Conservation (phyloP, 495 filamentous ascomycete genomes). For the Neurospora tetrasperma region DNA sequence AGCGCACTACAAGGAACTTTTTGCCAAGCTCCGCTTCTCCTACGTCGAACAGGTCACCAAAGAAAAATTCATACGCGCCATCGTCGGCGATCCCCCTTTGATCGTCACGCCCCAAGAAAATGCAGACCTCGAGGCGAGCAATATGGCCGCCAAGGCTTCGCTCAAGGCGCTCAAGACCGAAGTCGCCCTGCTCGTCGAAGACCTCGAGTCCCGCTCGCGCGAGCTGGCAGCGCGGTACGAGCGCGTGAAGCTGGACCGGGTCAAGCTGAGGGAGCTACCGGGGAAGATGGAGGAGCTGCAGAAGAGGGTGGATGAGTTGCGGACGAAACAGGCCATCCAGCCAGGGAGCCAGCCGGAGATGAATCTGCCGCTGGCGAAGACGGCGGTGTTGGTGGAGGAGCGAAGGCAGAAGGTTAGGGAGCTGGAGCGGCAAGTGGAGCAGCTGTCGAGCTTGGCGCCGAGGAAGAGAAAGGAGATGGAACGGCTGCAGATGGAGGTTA, state of each 20-base stretch:
- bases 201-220: constrained; percentile 58
- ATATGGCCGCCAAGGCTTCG: constrained; percentile 60
- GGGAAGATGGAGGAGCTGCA: constrained; percentile 52
- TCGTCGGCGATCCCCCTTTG: constrained; percentile 76
- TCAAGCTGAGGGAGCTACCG: constrained; percentile 50
- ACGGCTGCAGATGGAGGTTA: constrained; percentile 58
- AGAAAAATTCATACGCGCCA: constrained; percentile 66
- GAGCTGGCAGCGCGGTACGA: constrained; percentile 52
- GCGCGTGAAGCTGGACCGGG: constrained; percentile 50
- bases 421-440: constrained; percentile 57
- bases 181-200: constrained; percentile 58
- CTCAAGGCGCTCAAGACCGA: constrained; percentile 72
- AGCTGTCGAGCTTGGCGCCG: constrained; percentile 54
- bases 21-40: constrained; percentile 91
- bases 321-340: constrained; percentile 19
- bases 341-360: constrained; percentile 23
- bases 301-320: constrained; percentile 45
- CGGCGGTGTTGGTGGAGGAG: constrained; percentile 45
- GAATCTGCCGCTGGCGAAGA: constrained; percentile 50
- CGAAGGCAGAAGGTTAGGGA: constrained; percentile 51
- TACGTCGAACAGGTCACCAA: constrained; percentile 78
- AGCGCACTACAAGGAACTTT: constrained; percentile 87
- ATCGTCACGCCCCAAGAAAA: constrained; percentile 78
- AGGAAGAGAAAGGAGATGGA: constrained; percentile 63
- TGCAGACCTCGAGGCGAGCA: constrained; percentile 60